These are phyloP conservation scores for Salicornia ramosissima DNA, from an alignment of 148 eudicot species.

Conservation along the genomic window DNA sequence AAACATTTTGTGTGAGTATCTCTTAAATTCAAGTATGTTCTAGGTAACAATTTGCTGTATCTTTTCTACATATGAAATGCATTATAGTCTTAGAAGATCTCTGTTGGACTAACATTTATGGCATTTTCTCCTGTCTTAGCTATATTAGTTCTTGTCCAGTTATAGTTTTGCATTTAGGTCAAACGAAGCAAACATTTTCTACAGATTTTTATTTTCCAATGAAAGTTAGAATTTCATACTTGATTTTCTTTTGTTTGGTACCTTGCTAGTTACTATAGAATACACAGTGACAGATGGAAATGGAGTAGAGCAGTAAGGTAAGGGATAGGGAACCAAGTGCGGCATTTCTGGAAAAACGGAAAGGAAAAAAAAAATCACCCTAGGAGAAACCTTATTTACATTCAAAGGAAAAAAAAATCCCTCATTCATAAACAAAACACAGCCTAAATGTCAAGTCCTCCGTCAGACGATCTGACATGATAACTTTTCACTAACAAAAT, in stretches of 20 bases:
- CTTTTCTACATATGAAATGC: background rate
- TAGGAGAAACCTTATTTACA: too few species aligned
- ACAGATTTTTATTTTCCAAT: background rate
- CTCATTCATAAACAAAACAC: too few species aligned
- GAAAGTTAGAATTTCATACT: background rate
- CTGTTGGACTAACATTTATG: background rate
- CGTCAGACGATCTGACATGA: too few species aligned
- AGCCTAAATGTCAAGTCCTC: too few species aligned
- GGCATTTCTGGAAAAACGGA: too few species aligned
- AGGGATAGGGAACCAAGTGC: too few species aligned
- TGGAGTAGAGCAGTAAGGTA: too few species aligned
- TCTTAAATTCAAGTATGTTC: background rate
- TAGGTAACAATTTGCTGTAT: too few species aligned
- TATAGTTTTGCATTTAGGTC: background rate
- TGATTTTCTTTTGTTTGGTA: background rate
- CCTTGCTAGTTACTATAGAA: background rate
- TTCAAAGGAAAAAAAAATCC: too few species aligned
- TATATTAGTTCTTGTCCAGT: background rate
- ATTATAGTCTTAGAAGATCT: background rate
- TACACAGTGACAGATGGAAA: background rate
- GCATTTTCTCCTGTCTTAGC: background rate
- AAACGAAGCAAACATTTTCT: background rate
- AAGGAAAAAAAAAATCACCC: too few species aligned
- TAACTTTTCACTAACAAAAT: too few species aligned
- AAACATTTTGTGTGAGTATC: background rate